Evolutionary conservation across 2,329 filamentous ascomycete species (phyloP).

Genomic region (Lecanicillium sp.): DNA sequence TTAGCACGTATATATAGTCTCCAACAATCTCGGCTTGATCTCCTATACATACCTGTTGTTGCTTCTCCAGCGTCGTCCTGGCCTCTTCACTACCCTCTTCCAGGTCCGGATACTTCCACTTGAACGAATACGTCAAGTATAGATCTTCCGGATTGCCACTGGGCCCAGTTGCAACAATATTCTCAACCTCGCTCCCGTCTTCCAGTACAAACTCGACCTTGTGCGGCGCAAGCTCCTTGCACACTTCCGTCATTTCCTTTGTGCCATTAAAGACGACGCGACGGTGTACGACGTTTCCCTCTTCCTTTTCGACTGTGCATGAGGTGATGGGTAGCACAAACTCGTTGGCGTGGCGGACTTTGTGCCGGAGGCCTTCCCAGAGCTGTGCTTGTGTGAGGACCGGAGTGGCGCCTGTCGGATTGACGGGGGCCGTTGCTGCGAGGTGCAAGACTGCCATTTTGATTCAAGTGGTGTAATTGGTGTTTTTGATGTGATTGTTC

Average conservation of each 20-base stretch:
- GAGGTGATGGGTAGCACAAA: conserved; percentile 18
- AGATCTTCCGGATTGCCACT: conserved; percentile 13
- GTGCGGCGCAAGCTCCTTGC: conserved; percentile 19
- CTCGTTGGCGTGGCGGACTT: conserved; percentile 18
- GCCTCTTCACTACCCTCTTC: conserved; percentile 14
- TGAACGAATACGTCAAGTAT: conserved; percentile 25
- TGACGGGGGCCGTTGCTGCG: conserved; percentile 21
- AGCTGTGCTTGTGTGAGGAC: conserved; percentile 16
- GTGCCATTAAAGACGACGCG: conserved; percentile 14
- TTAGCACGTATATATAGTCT: not conserved
- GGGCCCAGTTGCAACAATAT: conserved; percentile 19
- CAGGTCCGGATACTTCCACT: conserved; percentile 17
- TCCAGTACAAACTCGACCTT: conserved; percentile 22
- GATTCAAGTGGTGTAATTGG: too few relatives aligned
- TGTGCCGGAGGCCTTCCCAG: conserved; percentile 20
- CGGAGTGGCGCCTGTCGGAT: conserved; percentile 15
- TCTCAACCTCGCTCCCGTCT: conserved; percentile 22
- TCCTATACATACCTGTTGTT: conserved; percentile 14
- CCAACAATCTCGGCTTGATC: not conserved
- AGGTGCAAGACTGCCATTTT: conserved; percentile 9
- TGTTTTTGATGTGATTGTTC: too few relatives aligned
- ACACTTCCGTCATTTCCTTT: conserved; percentile 18
- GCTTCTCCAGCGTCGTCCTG: conserved; percentile 11
- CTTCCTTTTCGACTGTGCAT: conserved; percentile 9
- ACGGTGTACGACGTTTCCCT: conserved; percentile 11